Evolutionary conservation across 441 rosid genomes (phyloP).

Genomic region (Flueggea neowawraea): DNA sequence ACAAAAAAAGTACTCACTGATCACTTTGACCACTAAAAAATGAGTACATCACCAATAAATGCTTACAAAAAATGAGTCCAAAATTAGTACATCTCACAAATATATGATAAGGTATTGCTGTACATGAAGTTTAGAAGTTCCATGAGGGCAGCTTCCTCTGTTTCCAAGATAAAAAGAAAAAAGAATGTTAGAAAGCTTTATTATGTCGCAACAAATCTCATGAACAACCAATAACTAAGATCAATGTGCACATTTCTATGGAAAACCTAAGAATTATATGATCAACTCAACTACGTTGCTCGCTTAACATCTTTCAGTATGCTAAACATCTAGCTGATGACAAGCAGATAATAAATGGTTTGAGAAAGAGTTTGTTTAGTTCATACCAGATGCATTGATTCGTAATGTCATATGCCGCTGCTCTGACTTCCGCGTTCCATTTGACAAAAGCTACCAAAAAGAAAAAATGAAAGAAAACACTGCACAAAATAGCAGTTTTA

Average conservation of each 20-base stretch:
- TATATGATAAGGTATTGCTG: constrained; percentile 55
- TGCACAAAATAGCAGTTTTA: background rate
- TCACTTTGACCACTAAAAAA: too few relatives aligned
- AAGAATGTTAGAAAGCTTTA: constrained; percentile 3
- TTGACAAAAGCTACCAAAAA: constrained; percentile 63
- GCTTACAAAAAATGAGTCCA: too few relatives aligned
- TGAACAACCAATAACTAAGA: background rate
- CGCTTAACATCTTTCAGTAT: too few relatives aligned
- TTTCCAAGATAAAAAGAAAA: constrained; percentile 5
- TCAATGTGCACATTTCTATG: too few relatives aligned
- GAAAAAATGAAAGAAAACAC: constrained; percentile 2
- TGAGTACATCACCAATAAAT: too few relatives aligned
- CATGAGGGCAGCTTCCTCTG: constrained; percentile 92
- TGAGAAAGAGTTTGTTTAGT: background rate
- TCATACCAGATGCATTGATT: constrained; percentile 64
- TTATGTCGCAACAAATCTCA: background rate
- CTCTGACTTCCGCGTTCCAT: constrained; percentile 87
- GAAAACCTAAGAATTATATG: too few relatives aligned
- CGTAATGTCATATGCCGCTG: constrained; percentile 72
- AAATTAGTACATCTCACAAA: too few relatives aligned
- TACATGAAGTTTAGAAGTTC: constrained; percentile 85
- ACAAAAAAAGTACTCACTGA: too few relatives aligned
- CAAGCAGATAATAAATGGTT: background rate
- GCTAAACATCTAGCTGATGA: too few relatives aligned
- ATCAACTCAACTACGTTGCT: too few relatives aligned